phyloP scores from a whole-genome alignment of 2,329 filamentous ascomycete species.

The Chaetomiaceae sp. region DNA sequence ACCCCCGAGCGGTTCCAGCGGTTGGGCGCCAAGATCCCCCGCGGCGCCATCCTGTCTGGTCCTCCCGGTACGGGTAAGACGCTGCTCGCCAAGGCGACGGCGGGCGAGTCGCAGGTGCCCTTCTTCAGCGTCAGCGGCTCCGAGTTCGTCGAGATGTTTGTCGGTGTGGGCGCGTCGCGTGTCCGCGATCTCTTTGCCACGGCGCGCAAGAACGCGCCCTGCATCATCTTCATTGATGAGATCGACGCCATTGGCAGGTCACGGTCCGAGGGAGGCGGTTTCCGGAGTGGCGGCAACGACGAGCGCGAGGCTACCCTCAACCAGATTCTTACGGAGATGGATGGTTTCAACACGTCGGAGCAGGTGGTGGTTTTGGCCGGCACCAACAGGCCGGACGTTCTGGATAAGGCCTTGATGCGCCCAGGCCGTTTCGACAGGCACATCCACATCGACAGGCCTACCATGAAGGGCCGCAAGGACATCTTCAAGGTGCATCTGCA shows the following conservation, averaged over 20 bases:
- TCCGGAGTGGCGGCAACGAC: conserved; percentile 91
- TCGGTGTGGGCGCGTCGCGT: conserved; percentile 93
- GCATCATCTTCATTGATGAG: conserved; percentile 99
- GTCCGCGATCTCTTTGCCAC: conserved; percentile 93
- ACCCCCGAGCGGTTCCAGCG: conserved; percentile 88
- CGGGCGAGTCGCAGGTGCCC: conserved; percentile 91
- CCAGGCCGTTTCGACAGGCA: conserved; percentile 96
- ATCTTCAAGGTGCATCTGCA: conserved; percentile 93
- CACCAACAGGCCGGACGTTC: conserved; percentile 90
- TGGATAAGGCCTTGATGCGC: conserved; percentile 94
- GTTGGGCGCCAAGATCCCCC: conserved; percentile 94
- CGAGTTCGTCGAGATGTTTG: conserved; percentile 99
- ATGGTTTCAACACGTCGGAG: conserved; percentile 95
- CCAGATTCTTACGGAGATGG: conserved; percentile 98
- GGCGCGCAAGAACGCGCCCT: conserved; percentile 91
- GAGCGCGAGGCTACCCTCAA: conserved; percentile 96
- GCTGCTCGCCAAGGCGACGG: conserved; percentile 91
- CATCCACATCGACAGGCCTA: conserved; percentile 90
- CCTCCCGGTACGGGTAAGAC: conserved; percentile 98
- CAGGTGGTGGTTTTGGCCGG: conserved; percentile 95
- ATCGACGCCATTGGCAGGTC: conserved; percentile 97
- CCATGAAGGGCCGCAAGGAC: conserved; percentile 92
- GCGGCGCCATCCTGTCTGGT: conserved; percentile 93
- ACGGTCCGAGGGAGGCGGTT: conserved; percentile 69
- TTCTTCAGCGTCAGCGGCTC: conserved; percentile 99